A percentile compares a stretch with the other conserved stretches of the same genome.
Conservation (phyloP, 2,329 filamentous ascomycete species). For the Beauveria brongniartii region DNA sequence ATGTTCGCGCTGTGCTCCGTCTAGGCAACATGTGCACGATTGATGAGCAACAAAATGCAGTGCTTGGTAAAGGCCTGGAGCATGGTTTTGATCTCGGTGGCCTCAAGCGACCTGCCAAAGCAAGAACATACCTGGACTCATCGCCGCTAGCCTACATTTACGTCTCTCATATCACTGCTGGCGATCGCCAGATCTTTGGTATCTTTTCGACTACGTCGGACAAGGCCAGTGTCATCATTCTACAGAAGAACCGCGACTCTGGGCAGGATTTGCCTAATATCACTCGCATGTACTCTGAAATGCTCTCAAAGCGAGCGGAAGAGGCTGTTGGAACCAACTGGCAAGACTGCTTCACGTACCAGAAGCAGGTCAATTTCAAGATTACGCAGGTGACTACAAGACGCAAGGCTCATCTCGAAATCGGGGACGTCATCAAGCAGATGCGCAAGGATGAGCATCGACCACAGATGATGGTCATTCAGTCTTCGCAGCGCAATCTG, state of each 20-base stretch:
- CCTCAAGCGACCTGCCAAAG: conserved; percentile 60
- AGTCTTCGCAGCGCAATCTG: conserved; percentile 76
- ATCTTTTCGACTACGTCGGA: conserved; percentile 77
- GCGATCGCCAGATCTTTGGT: conserved; percentile 88
- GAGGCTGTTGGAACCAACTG: conserved; percentile 62
- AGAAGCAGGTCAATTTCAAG: conserved; percentile 78
- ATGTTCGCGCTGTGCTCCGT: conserved; percentile 77
- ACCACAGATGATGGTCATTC: conserved; percentile 78
- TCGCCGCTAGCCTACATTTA: conserved; percentile 77
- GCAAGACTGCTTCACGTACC: conserved; percentile 79
- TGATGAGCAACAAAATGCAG: conserved; percentile 81
- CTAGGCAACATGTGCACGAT: conserved; percentile 90
- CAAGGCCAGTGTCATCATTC: conserved; percentile 79
- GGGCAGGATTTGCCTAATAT: conserved; percentile 82
- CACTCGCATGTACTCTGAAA: conserved; percentile 77
- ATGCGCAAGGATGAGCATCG: conserved; percentile 76
- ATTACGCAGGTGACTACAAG: conserved; percentile 81
- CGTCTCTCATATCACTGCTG: conserved; percentile 83
- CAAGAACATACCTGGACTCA: conserved; percentile 62
- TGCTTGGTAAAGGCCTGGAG: conserved; percentile 86
- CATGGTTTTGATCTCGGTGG: conserved; percentile 83
- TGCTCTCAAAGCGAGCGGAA: conserved; percentile 56
- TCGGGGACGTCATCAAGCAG: conserved; percentile 83
- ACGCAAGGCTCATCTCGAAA: conserved; percentile 79
- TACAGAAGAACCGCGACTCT: conserved; percentile 72